Evolutionary conservation across 345 rosid genomes (phyloP).

Genomic region (Xanthoceras sorbifolium): DNA sequence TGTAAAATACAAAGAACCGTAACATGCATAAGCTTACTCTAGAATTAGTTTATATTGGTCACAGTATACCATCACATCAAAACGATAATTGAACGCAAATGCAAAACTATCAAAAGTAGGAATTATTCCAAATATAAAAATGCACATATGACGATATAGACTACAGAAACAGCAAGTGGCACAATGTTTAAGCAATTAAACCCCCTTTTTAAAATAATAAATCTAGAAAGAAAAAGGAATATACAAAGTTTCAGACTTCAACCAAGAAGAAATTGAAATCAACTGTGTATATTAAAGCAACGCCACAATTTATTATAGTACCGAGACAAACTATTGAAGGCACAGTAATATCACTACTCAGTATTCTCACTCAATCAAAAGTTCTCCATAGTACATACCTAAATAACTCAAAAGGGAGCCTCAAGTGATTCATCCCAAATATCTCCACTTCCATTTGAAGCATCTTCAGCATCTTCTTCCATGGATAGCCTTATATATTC

Average conservation of each 20-base stretch:
- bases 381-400: conserved; percentile 26
- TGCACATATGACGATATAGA: not conserved
- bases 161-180: not conserved
- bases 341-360: not conserved
- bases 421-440: conserved; percentile 98
- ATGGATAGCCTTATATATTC: conserved; percentile 95
- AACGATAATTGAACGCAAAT: not conserved
- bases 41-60: not conserved
- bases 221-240: not conserved
- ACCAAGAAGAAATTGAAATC: not conserved
- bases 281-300: not conserved
- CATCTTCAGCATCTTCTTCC: conserved; percentile 99
- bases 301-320: not conserved
- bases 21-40: not conserved
- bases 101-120: not conserved
- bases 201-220: too few species aligned
- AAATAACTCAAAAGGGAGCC: conserved; percentile 70
- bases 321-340: not conserved
- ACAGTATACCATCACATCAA: not conserved
- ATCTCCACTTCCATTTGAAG: conserved; percentile 95
- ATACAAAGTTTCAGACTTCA: not conserved
- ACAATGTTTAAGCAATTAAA: not conserved
- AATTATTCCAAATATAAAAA: not conserved
- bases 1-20: not conserved
- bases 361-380: not conserved